phyloP scores from a whole-genome alignment of 2,329 filamentous ascomycete species.

The Aspergillus caelatus region DNA sequence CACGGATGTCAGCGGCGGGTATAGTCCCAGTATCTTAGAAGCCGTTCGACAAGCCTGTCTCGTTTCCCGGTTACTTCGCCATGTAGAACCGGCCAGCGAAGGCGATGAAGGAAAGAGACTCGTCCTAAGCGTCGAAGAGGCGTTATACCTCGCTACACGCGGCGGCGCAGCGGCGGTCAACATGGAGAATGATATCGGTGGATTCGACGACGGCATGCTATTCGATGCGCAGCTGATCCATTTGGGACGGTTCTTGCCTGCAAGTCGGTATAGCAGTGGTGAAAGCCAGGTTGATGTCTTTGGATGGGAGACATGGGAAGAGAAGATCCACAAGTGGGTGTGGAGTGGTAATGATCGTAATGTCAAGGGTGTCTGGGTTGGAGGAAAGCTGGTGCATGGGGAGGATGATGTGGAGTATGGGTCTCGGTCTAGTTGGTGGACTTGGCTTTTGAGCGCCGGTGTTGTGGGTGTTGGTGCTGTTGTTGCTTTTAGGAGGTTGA shows the following conservation, averaged over 20 bases:
- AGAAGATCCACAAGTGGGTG: slow-evolving; percentile 89
- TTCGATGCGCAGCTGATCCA: slow-evolving; percentile 88
- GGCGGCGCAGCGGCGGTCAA: slow-evolving; percentile 84
- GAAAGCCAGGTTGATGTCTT: slow-evolving; percentile 81
- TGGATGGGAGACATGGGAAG: slow-evolving; percentile 86
- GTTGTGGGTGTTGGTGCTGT: slow-evolving; percentile 6
- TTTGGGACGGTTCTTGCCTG: slow-evolving; percentile 48
- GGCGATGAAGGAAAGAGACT: slow-evolving; percentile 46
- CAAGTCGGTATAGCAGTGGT: slow-evolving; percentile 44
- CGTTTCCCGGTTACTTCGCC: slow-evolving; percentile 69
- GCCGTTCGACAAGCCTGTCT: slow-evolving; percentile 80
- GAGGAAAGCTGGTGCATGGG: slow-evolving; percentile 74
- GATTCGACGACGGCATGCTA: slow-evolving; percentile 82
- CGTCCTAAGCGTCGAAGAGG: slow-evolving; percentile 83
- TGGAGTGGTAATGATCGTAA: slow-evolving; percentile 94
- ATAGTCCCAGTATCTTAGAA: slow-evolving; percentile 77
- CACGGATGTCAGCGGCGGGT: slow-evolving; percentile 89
- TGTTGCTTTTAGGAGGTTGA: slow-evolving; percentile 9
- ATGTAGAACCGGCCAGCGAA: slow-evolving; percentile 46
- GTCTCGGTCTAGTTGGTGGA: background rate
- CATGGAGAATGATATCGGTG: slow-evolving; percentile 71
- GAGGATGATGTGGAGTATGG: background rate
- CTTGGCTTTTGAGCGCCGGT: slow-evolving; percentile 7
- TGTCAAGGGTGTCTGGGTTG: slow-evolving; percentile 85
- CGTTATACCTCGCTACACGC: slow-evolving; percentile 80